Base-by-base conservation (phyloP, 2,329 filamentous ascomycete genomes). In the Paracoccidioides brasiliensis region DNA sequence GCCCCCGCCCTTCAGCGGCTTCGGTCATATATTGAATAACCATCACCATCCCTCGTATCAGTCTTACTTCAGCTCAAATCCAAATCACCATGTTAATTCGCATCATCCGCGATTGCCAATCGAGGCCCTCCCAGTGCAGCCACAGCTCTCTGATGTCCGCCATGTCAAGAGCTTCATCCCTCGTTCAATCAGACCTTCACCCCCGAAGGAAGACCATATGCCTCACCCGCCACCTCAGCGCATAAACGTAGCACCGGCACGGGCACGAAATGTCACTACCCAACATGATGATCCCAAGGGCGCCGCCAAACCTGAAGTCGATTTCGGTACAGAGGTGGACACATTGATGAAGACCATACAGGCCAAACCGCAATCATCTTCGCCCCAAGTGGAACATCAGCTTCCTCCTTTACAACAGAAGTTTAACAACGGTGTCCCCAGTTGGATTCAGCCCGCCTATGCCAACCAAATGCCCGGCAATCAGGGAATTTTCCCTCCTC, bases 281-380 rank as follows among this genome's bases (percentile, higher is more conserved):
- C 44, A 28, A 15, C 30, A 35, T 49, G 52, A 54, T 5, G 46
- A 42, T 12, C 15, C 35, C 22, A 50, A 55, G 30, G n/a, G 45
- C 22, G 1, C 38, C 75, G 57, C 69, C 74, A 0, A 69, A 76
- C 30, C 60, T 2, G 74, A 80, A n/a, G 72, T 81, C 42, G 78
- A 80, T 58, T 91, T 90, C 67, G 79, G 81, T n/a, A 95, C 90
- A 0, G 82, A 88, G 57, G 83, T 96, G 41, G 90, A 96, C 67
- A 84, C 83, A 44, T 73, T 97, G 44, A 95, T 96, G 89, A 89
- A 85, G 70, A 82, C 85, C 0, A 91, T 96, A 48, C 90, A 95
- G 68, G 75, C 80, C 46, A 86, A 85, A 64, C 71, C 77, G 40
- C 59, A 54, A 41, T 55, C 61, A 51, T 58, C 65, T 15, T 61